Conservation (phyloP, 306 rosid genomes). For the Begonia fuchsioides region DNA sequence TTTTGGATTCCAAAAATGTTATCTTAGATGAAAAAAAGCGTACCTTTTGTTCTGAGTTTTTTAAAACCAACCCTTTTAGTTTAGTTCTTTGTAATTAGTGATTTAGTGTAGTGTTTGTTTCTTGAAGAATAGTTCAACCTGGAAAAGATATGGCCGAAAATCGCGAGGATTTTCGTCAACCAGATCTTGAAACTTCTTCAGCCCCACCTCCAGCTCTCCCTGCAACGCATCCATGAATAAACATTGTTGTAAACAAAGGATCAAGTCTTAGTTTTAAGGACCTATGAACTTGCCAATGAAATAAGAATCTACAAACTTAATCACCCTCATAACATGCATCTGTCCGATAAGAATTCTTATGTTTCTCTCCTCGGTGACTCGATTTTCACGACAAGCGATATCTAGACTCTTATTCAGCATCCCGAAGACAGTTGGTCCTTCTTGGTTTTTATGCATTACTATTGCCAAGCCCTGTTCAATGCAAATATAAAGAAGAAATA, state of each 20-base stretch:
- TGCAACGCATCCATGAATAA: conserved; percentile 16
- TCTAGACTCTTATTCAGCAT: conserved; percentile 56
- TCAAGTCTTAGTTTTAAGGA: background rate
- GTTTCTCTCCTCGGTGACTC: conserved; percentile 68
- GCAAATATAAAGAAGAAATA: background rate
- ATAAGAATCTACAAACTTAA: background rate
- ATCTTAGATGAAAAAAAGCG: no score
- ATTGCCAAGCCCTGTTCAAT: conserved; percentile 66
- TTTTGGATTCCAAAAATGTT: no score
- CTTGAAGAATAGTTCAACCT: conserved; percentile 18
- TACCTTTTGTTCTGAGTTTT: no score
- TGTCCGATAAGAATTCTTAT: conserved; percentile 77
- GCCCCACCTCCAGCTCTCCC: conserved; percentile 74
- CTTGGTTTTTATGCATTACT: conserved; percentile 74
- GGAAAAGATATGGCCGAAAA: conserved; percentile 88
- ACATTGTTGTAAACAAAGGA: background rate
- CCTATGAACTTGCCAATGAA: background rate
- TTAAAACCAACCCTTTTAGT: no score
- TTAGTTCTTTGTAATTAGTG: no score
- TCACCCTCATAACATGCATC: conserved; percentile 77
- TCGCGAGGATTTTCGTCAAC: conserved; percentile 64
- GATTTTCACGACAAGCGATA: conserved; percentile 41
- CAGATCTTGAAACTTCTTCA: conserved; percentile 54
- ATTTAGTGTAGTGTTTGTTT: no score
- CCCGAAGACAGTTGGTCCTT: conserved; percentile 64